Evolutionary conservation across 768 basidiomycete genomes (phyloP).

Genomic region (Ephemerocybe angulata): DNA sequence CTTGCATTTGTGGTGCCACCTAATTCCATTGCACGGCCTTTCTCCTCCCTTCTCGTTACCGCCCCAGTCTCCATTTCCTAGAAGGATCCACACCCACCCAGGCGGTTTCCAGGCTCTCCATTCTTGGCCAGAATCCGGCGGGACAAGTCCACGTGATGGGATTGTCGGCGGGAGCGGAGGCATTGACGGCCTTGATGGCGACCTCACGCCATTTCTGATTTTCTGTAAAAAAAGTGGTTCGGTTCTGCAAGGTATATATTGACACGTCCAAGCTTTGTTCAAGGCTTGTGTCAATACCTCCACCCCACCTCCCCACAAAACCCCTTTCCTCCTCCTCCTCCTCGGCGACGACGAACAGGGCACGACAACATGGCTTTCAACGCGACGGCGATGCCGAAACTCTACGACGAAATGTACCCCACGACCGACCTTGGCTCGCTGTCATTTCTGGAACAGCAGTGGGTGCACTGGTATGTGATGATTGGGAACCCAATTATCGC

Average conservation of each 20-base stretch:
- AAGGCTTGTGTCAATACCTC: not conserved
- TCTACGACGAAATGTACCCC: constrained; percentile 35
- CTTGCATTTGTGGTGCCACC: not conserved
- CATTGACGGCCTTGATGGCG: not conserved
- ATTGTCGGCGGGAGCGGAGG: not conserved
- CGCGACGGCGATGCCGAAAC: constrained; percentile 1
- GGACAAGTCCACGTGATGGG: not conserved
- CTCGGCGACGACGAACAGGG: not conserved
- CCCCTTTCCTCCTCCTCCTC: not conserved
- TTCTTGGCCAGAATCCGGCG: not conserved
- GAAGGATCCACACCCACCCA: not conserved
- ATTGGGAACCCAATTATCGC: constrained; percentile 89
- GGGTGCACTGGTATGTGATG: constrained; percentile 83
- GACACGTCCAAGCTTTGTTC: not conserved
- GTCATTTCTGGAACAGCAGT: constrained; percentile 71
- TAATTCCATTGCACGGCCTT: not conserved
- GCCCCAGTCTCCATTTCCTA: not conserved
- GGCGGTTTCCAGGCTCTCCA: not conserved
- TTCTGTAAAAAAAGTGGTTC: constrained; percentile 9
- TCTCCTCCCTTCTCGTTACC: not conserved
- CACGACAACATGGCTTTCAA: constrained; percentile 5
- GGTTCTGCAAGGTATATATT: constrained; percentile 4
- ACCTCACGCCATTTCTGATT: constrained; percentile 11
- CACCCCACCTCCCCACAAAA: no score
- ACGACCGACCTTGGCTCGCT: constrained; percentile 57